Conservation (phyloP, 352 stramenopile genomes). For the Phytophthora melonis region DNA sequence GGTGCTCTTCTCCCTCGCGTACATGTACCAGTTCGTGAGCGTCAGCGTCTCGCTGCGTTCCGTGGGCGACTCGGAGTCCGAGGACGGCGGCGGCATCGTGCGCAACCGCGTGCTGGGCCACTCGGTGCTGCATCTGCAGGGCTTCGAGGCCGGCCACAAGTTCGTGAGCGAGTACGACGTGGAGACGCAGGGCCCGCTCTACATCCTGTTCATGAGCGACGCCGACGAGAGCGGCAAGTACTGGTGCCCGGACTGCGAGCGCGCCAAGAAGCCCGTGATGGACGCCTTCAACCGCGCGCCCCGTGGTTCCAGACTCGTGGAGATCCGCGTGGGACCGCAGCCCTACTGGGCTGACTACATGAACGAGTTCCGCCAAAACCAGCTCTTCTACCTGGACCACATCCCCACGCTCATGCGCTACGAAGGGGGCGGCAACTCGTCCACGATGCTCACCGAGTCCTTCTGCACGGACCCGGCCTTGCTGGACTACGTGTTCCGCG, state of each 20-base stretch:
- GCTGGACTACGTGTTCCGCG: conserved; percentile 74
- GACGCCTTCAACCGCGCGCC: conserved; percentile 76
- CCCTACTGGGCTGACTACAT: conserved; percentile 77
- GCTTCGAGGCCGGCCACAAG: conserved; percentile 79
- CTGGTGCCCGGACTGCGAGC: conserved; percentile 84
- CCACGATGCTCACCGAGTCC: conserved; percentile 73
- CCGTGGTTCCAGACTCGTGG: conserved; percentile 66
- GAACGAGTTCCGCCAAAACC: conserved; percentile 85
- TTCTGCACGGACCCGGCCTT: conserved; percentile 71
- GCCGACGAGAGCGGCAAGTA: conserved; percentile 71
- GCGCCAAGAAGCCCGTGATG: conserved; percentile 75
- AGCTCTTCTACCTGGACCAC: conserved; percentile 85
- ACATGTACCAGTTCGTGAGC: conserved; percentile 80
- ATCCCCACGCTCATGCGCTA: conserved; percentile 83
- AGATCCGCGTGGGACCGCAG: conserved; percentile 71
- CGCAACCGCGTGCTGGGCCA: conserved; percentile 67
- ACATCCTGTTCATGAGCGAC: conserved; percentile 84
- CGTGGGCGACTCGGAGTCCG: conserved; percentile 26
- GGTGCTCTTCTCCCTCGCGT: conserved; percentile 68
- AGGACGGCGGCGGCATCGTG: conserved; percentile 22
- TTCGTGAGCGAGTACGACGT: conserved; percentile 84
- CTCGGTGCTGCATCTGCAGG: conserved; percentile 70
- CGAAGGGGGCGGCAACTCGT: conserved; percentile 78
- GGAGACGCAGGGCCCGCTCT: conserved; percentile 67
- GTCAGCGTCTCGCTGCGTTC: conserved; percentile 55